phyloP scores from a whole-genome alignment of 2,329 filamentous ascomycete species.

The Alternaria panax region DNA sequence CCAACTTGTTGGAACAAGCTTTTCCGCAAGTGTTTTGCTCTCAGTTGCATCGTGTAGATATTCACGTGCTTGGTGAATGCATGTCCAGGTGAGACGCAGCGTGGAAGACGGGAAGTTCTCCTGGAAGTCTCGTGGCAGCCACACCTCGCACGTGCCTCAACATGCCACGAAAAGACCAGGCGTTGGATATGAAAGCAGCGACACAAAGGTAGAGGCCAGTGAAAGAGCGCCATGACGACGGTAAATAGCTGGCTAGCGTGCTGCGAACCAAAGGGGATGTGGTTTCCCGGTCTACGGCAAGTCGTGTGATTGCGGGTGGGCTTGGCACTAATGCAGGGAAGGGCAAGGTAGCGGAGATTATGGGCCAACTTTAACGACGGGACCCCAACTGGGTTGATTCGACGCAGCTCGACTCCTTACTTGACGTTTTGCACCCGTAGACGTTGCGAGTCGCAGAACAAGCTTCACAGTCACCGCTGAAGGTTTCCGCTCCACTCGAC shows the following conservation, averaged over 20 bases:
- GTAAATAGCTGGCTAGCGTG: neutral
- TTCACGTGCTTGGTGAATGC: neutral
- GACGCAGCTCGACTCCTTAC: slow-evolving; percentile 7
- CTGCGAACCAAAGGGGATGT: slow-evolving; percentile 7
- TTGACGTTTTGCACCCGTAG: slow-evolving; percentile 15
- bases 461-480: neutral
- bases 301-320: slow-evolving; percentile 11
- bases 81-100: neutral
- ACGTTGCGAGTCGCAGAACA: slow-evolving; percentile 14
- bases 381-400: slow-evolving; percentile 15
- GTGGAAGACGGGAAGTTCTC: neutral
- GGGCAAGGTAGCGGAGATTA: slow-evolving; percentile 22
- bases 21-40: neutral
- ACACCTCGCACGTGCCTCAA: neutral
- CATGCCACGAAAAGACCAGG: neutral
- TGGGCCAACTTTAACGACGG: slow-evolving; percentile 21
- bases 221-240: neutral
- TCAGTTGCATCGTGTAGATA: neutral
- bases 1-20: neutral
- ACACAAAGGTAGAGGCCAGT: neutral
- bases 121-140: neutral
- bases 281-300: slow-evolving; percentile 30
- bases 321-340: slow-evolving; percentile 31
- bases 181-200: neutral
- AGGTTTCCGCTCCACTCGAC: neutral